These are phyloP conservation scores for Aspergillus ostianus DNA, from an alignment of 495 filamentous ascomycete genomes.

Conservation along the genomic window DNA sequence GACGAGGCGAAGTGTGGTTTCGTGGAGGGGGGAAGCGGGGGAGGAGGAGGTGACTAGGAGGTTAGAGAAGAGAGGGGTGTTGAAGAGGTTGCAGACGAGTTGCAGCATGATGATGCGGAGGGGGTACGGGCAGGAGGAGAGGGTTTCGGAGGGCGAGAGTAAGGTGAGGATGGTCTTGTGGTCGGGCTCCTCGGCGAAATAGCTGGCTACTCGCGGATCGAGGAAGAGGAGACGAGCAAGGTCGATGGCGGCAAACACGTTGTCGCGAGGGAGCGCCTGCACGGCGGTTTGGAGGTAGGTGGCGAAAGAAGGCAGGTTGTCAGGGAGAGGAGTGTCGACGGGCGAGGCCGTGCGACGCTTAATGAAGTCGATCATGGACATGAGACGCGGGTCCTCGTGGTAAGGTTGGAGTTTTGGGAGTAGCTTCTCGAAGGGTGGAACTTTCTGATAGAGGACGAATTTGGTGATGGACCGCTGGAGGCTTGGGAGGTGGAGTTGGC, in stretches of 20 bases:
- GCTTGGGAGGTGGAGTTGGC: conserved; percentile 63
- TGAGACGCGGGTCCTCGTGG: conserved; percentile 53
- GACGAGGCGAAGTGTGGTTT: conserved; percentile 41
- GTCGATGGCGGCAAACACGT: conserved; percentile 79
- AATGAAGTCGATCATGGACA: conserved; percentile 64
- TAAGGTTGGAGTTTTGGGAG: conserved; percentile 64
- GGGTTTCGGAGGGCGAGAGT: conserved; percentile 55
- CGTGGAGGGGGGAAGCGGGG: conserved; percentile 25
- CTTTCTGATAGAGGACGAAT: conserved; percentile 71
- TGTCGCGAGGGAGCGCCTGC: conserved; percentile 29
- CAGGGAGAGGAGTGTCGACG: conserved; percentile 50
- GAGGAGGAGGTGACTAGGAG: conserved; percentile 36
- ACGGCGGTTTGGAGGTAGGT: conserved; percentile 30
- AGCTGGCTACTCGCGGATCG: conserved; percentile 82
- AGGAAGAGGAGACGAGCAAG: conserved; percentile 73
- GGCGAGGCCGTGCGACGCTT: conserved; percentile 31
- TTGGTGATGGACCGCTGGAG: conserved; percentile 61
- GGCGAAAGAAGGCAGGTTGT: conserved; percentile 46
- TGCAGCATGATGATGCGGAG: conserved; percentile 77
- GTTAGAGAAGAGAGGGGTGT: conserved; percentile 47
- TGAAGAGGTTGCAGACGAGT: conserved; percentile 63
- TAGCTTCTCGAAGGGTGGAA: conserved; percentile 82
- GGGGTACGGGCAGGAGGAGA: conserved; percentile 65
- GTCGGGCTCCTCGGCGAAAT: conserved; percentile 72
- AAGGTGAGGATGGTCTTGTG: conserved; percentile 64